Percentiles rank a stretch among this genome's conserved stretches.
Evolutionary conservation across 176 grass and related monocot species (phyloP).

Genomic region (Oryza meyeriana): DNA sequence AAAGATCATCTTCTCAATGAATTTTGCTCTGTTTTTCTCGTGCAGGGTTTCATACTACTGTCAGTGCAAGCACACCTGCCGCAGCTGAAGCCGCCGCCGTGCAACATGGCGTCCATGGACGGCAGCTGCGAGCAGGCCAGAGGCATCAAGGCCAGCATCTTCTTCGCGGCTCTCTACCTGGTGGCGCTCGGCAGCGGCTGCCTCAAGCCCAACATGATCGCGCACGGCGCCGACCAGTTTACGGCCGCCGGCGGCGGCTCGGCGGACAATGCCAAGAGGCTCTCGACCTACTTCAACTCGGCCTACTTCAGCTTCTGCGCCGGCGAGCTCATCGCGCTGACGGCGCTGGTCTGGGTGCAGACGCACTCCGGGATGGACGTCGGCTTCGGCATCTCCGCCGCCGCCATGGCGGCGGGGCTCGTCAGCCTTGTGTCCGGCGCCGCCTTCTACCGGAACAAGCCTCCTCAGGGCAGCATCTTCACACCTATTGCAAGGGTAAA

Average conservation of each 20-base stretch:
- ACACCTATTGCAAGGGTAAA: constrained; percentile 73
- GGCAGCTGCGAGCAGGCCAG: constrained; percentile 59
- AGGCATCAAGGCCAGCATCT: constrained; percentile 65
- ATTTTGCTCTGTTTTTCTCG: neutral
- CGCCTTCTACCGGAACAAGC: constrained; percentile 76
- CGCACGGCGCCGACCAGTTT: constrained; percentile 92
- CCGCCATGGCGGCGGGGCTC: constrained; percentile 74
- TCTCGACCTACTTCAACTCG: constrained; percentile 97
- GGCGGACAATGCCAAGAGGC: constrained; percentile 44
- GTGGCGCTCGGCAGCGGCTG: constrained; percentile 93
- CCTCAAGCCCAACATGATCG: constrained; percentile 99
- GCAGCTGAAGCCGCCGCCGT: constrained; percentile 86
- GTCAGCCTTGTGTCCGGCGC: constrained; percentile 59
- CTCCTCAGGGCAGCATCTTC: constrained; percentile 87
- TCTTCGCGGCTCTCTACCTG: constrained; percentile 84
- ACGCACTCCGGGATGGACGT: constrained; percentile 91
- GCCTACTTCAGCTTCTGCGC: constrained; percentile 98
- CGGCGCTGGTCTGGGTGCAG: constrained; percentile 93
- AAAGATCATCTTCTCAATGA: neutral
- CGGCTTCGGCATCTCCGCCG: constrained; percentile 72
- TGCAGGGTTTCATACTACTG: constrained; percentile 87
- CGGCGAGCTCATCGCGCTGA: constrained; percentile 84
- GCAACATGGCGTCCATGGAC: constrained; percentile 61
- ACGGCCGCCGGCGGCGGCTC: constrained; percentile 7
- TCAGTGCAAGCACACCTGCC: constrained; percentile 90